Evolutionary conservation across 2,329 filamentous ascomycete species (phyloP).

Genomic region (Penicillium sp.): DNA sequence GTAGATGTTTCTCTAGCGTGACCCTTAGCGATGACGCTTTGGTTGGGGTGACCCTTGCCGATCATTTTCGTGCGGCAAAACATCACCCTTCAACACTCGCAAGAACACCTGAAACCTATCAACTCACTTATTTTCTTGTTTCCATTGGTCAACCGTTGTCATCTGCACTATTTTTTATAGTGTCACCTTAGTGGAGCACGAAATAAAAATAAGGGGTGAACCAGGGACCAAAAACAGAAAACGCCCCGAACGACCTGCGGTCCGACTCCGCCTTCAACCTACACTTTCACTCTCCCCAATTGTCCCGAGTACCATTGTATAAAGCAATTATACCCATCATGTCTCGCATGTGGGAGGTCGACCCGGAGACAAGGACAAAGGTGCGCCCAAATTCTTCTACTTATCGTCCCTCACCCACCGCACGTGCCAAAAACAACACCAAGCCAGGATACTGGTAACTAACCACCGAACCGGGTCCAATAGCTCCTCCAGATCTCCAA

Average conservation of each 20-base stretch:
- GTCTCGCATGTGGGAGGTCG: constrained; percentile 96
- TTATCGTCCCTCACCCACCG: too few species aligned
- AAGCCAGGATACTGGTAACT: constrained; percentile 2
- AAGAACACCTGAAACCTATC: background rate
- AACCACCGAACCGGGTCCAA: constrained; percentile 10
- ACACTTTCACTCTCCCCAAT: constrained; percentile 6
- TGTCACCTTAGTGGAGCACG: constrained; percentile 5
- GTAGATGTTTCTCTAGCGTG: background rate
- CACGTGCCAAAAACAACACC: background rate
- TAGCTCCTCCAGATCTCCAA: constrained; percentile 91
- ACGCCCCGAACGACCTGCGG: constrained; percentile 5
- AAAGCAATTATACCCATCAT: constrained; percentile 22
- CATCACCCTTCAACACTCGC: constrained; percentile 3
- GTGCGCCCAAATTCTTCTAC: constrained; percentile 47
- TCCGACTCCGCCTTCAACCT: constrained; percentile 3
- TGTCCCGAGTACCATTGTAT: constrained; percentile 5
- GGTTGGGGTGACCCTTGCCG: constrained; percentile 22
- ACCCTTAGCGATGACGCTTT: constrained; percentile 19
- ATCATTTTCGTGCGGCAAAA: constrained; percentile 18
- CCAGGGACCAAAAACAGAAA: constrained; percentile 9
- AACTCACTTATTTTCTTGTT: background rate
- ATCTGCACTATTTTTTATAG: background rate
- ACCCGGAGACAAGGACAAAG: constrained; percentile 95
- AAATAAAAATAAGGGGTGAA: constrained; percentile 7
- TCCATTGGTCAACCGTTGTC: background rate